Evolutionary conservation across 2,329 filamentous ascomycete genomes (phyloP), one percentile per base, ranked within the genome.

Genomic region (Cladophialophora exuberans): DNA sequence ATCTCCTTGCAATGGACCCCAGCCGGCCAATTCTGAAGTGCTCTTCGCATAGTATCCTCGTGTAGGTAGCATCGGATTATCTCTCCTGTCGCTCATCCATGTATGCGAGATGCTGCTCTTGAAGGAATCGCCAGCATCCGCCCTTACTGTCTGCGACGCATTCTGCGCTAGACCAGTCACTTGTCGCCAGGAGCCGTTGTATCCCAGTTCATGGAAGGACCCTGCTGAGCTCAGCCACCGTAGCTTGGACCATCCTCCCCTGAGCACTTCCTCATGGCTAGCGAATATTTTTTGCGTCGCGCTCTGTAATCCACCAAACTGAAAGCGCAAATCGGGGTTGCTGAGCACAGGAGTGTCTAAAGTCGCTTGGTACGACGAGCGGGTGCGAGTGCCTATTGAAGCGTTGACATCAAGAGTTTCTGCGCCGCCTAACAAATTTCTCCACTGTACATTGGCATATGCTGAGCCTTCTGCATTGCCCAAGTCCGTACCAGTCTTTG

Each of bases 391-490:
- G 54, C 94, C 94, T 20, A 92, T 77, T 26, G 90, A 92, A 44
- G 90, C 92, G 66, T 96, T 93, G 56, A 96, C 77, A 48, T 89
- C 90, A 60, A 99, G 76, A 53, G 88, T 88, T 76, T 99, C 94
- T 20, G 92, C 94, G 33, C 94, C 94, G 47, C 94, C 94, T 69
- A 99, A 90, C 56, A 99, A 82, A 73, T 99, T 99, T 64, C 94
- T 86, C 78, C 91, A 86, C 47, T 93, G 80, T 39, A 91, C 81
- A 63, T 94, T 93, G 62, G 89, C 87, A 69, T 96, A 97, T 3
- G 92, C 93, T 6, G 92, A 96, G 30, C 93, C 94, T 73, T 99
- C 94, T 18, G 90, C 86, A 68, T 95, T 96, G 60, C 94, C 94
- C 41, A 96, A 81, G 69, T 97, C 93, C 6, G 94, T 97, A 56